A percentile compares a stretch with the other conserved stretches of the same genome.
These are phyloP conservation scores for Leishmania lainsoni DNA, from an alignment of 208 protist genomes.

Conservation along the genomic window DNA sequence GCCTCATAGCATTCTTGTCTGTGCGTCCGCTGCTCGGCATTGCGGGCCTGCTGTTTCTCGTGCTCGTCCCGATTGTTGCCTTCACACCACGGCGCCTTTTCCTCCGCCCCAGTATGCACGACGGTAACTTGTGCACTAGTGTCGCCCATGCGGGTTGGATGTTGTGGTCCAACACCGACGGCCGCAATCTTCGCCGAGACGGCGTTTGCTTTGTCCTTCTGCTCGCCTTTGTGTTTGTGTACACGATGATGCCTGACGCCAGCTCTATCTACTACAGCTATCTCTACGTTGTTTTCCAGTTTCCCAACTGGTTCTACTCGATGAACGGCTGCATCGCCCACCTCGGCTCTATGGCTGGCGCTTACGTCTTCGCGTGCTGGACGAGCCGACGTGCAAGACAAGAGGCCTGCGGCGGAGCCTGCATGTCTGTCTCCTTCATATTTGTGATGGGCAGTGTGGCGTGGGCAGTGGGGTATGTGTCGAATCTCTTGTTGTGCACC, in stretches of 20 bases:
- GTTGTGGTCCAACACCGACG: conserved; percentile 24
- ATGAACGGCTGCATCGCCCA: conserved; percentile 35
- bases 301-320: conserved; percentile 46
- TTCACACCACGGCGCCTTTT: conserved; percentile 31
- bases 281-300: conserved; percentile 35
- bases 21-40: conserved; percentile 30
- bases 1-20: conserved; percentile 12
- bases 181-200: conserved; percentile 27
- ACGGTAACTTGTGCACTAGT: conserved; percentile 27
- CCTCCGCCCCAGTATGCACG: conserved; percentile 11
- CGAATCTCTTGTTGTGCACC: conserved; percentile 54
- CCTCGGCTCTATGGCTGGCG: conserved; percentile 43
- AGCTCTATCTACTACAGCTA: conserved; percentile 51
- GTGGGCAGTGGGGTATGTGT: conserved; percentile 50
- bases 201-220: conserved; percentile 45
- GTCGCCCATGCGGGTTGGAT: conserved; percentile 8
- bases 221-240: conserved; percentile 53
- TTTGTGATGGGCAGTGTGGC: conserved; percentile 47
- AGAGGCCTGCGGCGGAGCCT: conserved; percentile 25
- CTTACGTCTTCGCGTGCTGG: conserved; percentile 47
- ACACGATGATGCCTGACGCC: conserved; percentile 51
- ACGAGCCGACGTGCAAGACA: conserved; percentile 37
- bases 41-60: conserved; percentile 19
- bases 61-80: conserved; percentile 36
- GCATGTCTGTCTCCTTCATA: conserved; percentile 47